Evolutionary conservation across 176 grass and related monocot species (phyloP).

Genomic region (Aegilops umbellulata): DNA sequence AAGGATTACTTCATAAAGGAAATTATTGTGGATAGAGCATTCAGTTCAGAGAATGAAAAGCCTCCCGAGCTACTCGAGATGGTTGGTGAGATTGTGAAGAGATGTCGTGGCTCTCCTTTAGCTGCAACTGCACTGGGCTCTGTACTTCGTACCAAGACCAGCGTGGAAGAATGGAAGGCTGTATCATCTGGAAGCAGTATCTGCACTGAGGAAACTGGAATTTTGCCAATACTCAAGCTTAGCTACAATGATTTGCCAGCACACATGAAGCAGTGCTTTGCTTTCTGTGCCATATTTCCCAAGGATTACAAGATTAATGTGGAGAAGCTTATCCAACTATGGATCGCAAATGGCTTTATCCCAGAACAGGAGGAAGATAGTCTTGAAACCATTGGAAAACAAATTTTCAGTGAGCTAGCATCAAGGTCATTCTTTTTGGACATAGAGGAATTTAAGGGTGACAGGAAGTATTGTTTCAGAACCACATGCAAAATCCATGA

Average conservation of each 20-base stretch:
- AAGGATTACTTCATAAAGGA: background rate
- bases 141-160: no score
- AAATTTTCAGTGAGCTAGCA: accelerated
- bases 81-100: background rate
- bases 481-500: background rate
- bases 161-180: accelerated
- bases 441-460: accelerated
- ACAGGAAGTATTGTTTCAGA: accelerated
- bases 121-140: background rate
- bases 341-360: no score
- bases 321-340: no score
- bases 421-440: background rate
- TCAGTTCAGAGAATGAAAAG: background rate
- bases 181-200: no score
- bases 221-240: no score
- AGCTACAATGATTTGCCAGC: accelerated
- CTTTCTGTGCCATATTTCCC: accelerated
- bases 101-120: background rate
- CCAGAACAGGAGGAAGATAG: background rate
- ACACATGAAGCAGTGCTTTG: no score
- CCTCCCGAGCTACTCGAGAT: accelerated
- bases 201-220: no score
- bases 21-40: background rate
- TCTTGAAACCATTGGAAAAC: background rate
- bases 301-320: no score